Base-by-base conservation (phyloP, 371 early-diverging fungal genomes). In the Mortierella sp. region DNA sequence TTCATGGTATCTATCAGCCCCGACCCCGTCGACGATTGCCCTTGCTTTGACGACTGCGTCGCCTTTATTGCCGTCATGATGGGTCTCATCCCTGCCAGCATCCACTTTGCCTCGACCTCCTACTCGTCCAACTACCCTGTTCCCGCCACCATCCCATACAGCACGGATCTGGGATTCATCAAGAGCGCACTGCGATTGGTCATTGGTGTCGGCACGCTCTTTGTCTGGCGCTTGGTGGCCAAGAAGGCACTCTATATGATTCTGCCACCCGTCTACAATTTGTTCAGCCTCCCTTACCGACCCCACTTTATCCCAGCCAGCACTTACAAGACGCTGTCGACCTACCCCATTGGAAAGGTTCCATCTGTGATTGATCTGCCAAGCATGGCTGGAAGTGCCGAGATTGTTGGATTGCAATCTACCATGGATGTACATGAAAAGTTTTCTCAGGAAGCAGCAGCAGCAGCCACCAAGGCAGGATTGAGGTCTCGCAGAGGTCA, bases 1-100 rank as follows among this genome's bases (percentile, higher is more conserved):
- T 61, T 78, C 55, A 63, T 86, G 61, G 86, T 89, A 7, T 83
- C 85, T 0, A 62, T 89, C 22, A 90, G 91, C 54, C 92, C 94
- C 22, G 88, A 91, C 64, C 92, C 92, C 0, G 85, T 88, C 40
- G 91, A 90, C 51, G 82, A 88, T 51, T 94, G 94, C 66, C 94
- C 94, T 1, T 94, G 94, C 68, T 91, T 88, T 67, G 91, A 92
- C 65, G 93, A 93, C 76, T 84, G 88, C 61, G 89, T 92, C 29
- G 88, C 90, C n/a, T 90, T 90, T 65, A 85, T 86, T 79, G 91
- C 88, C 28, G 90, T 86, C 0, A 65, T 90, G 21, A 84, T 88
- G 57, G 94, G 94, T 7, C 54, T 91, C 12, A 76, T 89, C 53
- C 83, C 88, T 22, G 91, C 90, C 37, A 83, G 85, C 43, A 76